Conservation (phyloP, 345 rosid species). For the Psidium guajava region DNA sequence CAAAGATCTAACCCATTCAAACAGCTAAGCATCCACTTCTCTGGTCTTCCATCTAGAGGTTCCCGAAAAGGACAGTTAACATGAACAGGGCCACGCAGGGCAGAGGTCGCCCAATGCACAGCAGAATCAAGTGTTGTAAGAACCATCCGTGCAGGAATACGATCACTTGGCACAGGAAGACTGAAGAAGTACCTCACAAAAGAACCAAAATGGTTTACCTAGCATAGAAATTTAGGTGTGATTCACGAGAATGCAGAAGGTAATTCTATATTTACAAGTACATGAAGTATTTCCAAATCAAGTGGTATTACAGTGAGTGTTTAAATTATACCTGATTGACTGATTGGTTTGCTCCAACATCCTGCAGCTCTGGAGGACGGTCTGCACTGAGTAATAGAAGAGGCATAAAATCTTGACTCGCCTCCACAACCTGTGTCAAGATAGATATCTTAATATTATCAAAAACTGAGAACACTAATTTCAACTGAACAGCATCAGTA, state of each 20-base stretch:
- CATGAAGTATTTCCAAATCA: neutral
- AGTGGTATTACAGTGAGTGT: neutral
- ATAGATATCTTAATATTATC: neutral
- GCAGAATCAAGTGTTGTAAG: conserved; percentile 90
- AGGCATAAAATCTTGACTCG: conserved; percentile 91
- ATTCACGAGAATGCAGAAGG: neutral
- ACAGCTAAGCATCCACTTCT: conserved; percentile 57
- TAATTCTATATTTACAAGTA: neutral
- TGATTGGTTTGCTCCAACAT: conserved; percentile 89
- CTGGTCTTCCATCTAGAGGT: conserved; percentile 55
- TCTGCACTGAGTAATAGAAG: conserved; percentile 84
- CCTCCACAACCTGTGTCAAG: conserved; percentile 77
- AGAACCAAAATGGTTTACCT: conserved; percentile 93
- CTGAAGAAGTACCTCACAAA: conserved; percentile 81
- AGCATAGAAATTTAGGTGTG: conserved; percentile 7
- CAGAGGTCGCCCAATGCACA: conserved; percentile 60
- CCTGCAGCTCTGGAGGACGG: conserved; percentile 94
- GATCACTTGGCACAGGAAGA: conserved; percentile 80
- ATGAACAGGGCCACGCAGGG: conserved; percentile 86
- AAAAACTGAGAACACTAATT: neutral
- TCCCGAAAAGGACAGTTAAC: conserved; percentile 91
- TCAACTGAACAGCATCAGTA: neutral
- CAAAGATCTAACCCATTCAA: conserved; percentile 69
- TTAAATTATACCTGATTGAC: conserved; percentile 58
- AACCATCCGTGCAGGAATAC: conserved; percentile 70